A percentile compares a stretch with the other conserved stretches of the same genome.
Evolutionary conservation across 768 basidiomycete species (phyloP).

Genomic region (Calvatia gigantea): DNA sequence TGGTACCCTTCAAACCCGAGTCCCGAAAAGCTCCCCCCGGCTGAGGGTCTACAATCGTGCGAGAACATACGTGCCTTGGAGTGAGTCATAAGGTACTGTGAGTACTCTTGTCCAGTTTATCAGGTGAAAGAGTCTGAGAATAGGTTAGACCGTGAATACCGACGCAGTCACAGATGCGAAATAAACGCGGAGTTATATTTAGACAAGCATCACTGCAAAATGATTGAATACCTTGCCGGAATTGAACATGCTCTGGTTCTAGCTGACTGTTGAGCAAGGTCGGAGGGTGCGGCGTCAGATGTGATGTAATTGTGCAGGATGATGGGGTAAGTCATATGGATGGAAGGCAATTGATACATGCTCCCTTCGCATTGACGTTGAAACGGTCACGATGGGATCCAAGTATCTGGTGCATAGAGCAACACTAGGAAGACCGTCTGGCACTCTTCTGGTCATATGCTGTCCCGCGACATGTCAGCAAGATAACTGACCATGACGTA

Average conservation of each 20-base stretch:
- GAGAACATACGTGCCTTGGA: neutral
- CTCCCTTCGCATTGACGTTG: too few relatives aligned
- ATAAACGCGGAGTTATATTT: neutral
- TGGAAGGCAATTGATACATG: too few relatives aligned
- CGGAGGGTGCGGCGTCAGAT: neutral
- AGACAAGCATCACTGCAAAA: too few relatives aligned
- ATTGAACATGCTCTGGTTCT: neutral
- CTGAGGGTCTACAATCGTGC: neutral
- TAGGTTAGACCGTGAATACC: neutral
- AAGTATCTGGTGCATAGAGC: too few relatives aligned
- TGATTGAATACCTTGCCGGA: neutral
- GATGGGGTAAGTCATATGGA: too few relatives aligned
- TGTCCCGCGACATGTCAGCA: too few relatives aligned
- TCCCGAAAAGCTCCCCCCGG: neutral
- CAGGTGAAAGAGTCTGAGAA: neutral
- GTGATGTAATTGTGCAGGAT: neutral
- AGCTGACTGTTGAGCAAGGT: neutral
- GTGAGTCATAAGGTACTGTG: neutral
- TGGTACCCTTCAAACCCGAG: too few relatives aligned
- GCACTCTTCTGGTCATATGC: too few relatives aligned
- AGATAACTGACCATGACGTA: too few relatives aligned
- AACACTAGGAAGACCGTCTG: too few relatives aligned
- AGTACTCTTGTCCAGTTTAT: neutral
- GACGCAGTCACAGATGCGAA: neutral
- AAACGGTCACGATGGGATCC: too few relatives aligned